Base-by-base conservation (phyloP, 2,329 filamentous ascomycete genomes). In the Knoxdaviesia proteae region DNA sequence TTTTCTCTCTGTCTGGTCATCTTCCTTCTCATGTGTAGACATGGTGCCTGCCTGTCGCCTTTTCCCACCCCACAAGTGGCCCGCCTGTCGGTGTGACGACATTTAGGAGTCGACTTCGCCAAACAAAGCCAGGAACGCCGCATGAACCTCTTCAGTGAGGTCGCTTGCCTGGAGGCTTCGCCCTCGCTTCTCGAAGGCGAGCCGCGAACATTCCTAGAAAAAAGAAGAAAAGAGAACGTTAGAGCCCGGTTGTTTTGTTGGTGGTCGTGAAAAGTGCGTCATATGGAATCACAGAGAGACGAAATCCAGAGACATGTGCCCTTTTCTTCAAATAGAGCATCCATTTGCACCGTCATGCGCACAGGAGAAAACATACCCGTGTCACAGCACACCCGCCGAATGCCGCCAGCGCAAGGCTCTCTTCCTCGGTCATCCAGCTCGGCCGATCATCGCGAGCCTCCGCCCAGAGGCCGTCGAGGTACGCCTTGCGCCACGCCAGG, bases 81-180 rank as follows among this genome's bases (percentile, higher is more conserved):
- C 20, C 20, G 20, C 20, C 20, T 20, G 20, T 20, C 20, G 20
- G 8, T 36, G 34, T 36, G 11, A 36, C 11, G 34, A 36, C 34
- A 36, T 11, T 36, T 3, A 36, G 34, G 11, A 36, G 35, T 70
- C 71, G 4, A 70, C 67, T 49, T 87, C 82, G 1, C 84, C 87
- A 54, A 94, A 80, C 11, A 94, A 58, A 46, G 76, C 75, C 52
- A 81, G 58, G 58, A 94, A 96, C 1, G 86, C 81, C 34, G 65
- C 65, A 53, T 93, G 80, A 7, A 98, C 81, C 60, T 94, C 80
- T 11, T 90, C 84, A 0, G 88, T 94, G 55, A 98, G 61, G 59
- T 96, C 90, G 50, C 82, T 86, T 1, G 90, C 90, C 63, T 96
- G 90, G 55, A 98, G 62, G 54, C 82, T 84, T 49, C 90, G 72